A percentile compares a stretch with the other conserved stretches of the same genome.
These are phyloP conservation scores for Saitozyma podzolica DNA, from an alignment of 768 basidiomycete species.

Conservation along the genomic window DNA sequence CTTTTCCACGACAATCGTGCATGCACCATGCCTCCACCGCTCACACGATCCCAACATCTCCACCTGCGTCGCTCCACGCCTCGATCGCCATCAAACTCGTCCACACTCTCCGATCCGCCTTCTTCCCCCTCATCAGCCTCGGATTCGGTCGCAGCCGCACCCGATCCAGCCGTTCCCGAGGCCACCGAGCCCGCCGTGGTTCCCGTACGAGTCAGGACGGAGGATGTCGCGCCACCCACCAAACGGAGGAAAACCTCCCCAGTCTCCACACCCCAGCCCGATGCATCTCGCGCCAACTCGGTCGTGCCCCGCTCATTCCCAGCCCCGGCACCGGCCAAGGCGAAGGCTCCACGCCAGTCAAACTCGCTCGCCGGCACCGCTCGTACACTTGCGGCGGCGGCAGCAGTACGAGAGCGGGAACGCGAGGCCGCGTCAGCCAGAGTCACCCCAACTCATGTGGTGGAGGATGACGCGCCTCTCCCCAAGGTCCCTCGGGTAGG, in stretches of 20 bases:
- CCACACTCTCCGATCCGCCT: too few relatives aligned
- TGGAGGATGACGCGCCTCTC: constrained; percentile 15
- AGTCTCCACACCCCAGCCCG: constrained; percentile 11
- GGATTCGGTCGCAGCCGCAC: too few relatives aligned
- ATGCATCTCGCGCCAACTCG: constrained; percentile 8
- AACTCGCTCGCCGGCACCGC: neutral
- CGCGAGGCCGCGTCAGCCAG: constrained; percentile 1
- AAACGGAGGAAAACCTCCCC: constrained; percentile 14
- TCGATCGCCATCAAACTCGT: too few relatives aligned
- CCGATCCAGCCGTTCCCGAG: too few relatives aligned
- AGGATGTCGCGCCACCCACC: constrained; percentile 5
- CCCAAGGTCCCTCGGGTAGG: constrained; percentile 24
- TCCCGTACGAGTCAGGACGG: neutral
- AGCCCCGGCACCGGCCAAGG: constrained; percentile 1
- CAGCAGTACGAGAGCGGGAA: constrained; percentile 4
- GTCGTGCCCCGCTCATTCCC: neutral
- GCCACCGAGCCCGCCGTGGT: too few relatives aligned
- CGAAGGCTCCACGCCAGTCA: neutral
- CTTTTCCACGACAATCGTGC: too few relatives aligned
- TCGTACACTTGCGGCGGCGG: neutral
- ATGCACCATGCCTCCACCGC: too few relatives aligned
- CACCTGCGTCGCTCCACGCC: too few relatives aligned
- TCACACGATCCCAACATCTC: too few relatives aligned
- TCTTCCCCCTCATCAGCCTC: too few relatives aligned
- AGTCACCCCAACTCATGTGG: constrained; percentile 3